Evolutionary conservation across 345 rosid species (phyloP).

Genomic region (Reutealis trisperma): DNA sequence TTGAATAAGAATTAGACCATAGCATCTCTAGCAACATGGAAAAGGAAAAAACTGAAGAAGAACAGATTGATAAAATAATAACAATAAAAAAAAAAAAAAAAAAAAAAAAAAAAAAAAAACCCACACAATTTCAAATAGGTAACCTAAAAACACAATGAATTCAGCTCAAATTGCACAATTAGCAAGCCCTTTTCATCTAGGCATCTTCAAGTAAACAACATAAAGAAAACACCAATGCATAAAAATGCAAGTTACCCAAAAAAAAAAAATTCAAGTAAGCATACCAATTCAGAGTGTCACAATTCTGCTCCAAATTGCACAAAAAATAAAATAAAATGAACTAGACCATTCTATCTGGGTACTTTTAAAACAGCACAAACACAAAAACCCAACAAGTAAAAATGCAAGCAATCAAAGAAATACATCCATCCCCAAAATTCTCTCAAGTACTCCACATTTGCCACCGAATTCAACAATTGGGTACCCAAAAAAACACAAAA

Average conservation of each 20-base stretch:
- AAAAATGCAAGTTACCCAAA: background rate
- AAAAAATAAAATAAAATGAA: background rate
- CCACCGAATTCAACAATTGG: constrained; percentile 6
- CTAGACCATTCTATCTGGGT: background rate
- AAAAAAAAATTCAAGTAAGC: background rate
- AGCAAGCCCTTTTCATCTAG: constrained; percentile 2
- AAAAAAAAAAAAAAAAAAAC: background rate
- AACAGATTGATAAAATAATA: background rate
- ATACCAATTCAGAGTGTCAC: background rate
- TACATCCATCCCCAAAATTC: background rate
- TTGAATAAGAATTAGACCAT: background rate
- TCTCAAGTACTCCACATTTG: constrained; percentile 1
- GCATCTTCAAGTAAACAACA: background rate
- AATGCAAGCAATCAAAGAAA: constrained; percentile 2
- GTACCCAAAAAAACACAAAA: background rate
- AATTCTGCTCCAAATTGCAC: background rate
- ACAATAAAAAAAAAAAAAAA: too few relatives aligned
- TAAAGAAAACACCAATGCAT: background rate
- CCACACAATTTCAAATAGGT: background rate
- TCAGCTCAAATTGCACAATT: background rate
- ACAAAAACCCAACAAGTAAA: background rate
- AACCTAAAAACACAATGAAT: background rate
- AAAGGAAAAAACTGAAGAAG: background rate
- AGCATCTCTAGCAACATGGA: background rate
- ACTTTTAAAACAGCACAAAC: background rate